Conservation (phyloP, 2,329 filamentous ascomycete species). For the Ophiostoma sp. region DNA sequence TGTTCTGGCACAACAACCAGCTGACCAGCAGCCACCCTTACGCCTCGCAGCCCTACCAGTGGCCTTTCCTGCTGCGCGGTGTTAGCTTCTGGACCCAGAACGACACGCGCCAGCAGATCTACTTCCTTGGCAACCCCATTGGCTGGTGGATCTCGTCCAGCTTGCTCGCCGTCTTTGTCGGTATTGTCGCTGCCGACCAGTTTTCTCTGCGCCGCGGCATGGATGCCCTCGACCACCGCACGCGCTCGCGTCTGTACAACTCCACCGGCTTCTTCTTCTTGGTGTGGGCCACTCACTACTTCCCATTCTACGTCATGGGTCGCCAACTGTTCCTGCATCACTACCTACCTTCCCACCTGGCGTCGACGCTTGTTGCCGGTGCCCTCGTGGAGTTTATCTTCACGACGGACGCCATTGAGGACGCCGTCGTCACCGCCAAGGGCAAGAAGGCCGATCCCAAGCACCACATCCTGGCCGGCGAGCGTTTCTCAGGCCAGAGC, state of each 20-base stretch:
- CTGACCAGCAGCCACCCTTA: slow-evolving; percentile 96
- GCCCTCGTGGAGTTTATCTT: slow-evolving; percentile 94
- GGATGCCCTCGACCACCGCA: slow-evolving; percentile 88
- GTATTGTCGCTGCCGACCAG: slow-evolving; percentile 88
- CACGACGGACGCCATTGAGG: slow-evolving; percentile 67
- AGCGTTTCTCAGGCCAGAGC: slow-evolving; percentile 75
- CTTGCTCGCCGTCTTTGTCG: slow-evolving; percentile 85
- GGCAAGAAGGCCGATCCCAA: slow-evolving; percentile 46
- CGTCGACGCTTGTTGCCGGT: slow-evolving; percentile 82
- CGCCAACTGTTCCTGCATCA: slow-evolving; percentile 97
- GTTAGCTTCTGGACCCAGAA: slow-evolving; percentile 99
- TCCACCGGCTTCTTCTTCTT: slow-evolving; percentile 99
- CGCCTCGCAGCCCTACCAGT: slow-evolving; percentile 88
- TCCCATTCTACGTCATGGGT: slow-evolving; percentile 97
- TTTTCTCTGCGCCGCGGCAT: slow-evolving; percentile 86
- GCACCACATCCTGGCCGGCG: slow-evolving; percentile 69
- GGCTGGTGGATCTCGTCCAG: slow-evolving; percentile 97
- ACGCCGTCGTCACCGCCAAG: slow-evolving; percentile 48
- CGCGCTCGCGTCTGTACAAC: slow-evolving; percentile 92
- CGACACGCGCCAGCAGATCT: slow-evolving; percentile 92
- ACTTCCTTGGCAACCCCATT: slow-evolving; percentile 94
- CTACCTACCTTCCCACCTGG: slow-evolving; percentile 90
- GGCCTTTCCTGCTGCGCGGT: slow-evolving; percentile 94
- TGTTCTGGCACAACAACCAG: slow-evolving; percentile 99
- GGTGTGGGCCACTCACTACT: slow-evolving; percentile 94